Evolutionary conservation across 2,329 filamentous ascomycete genomes (phyloP).

Genomic region (Pseudogymnoascus sp.): DNA sequence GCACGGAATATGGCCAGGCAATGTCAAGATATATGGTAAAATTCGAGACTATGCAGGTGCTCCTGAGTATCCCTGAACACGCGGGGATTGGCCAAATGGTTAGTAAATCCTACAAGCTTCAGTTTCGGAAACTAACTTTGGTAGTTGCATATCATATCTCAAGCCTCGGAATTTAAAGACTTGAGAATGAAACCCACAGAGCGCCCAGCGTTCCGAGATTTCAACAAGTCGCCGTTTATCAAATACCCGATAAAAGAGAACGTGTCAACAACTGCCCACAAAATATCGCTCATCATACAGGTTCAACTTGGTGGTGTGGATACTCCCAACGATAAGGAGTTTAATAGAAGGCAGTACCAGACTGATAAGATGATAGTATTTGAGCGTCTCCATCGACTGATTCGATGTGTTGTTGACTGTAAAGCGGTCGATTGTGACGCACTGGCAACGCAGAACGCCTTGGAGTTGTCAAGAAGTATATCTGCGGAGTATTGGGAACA

Average conservation of each 20-base stretch:
- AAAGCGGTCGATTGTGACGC: slow-evolving; percentile 53
- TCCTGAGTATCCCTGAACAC: slow-evolving; percentile 53
- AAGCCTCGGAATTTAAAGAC: slow-evolving; percentile 64
- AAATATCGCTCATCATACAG: slow-evolving; percentile 71
- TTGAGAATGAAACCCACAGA: slow-evolving; percentile 63
- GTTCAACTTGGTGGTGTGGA: slow-evolving; percentile 60
- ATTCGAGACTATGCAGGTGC: slow-evolving; percentile 68
- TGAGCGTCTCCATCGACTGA: slow-evolving; percentile 57
- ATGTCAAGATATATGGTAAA: slow-evolving; percentile 79
- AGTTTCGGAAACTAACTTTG: not conserved
- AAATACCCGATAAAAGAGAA: slow-evolving; percentile 63
- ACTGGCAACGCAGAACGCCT: slow-evolving; percentile 53
- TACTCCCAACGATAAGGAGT: slow-evolving; percentile 48
- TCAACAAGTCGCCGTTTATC: slow-evolving; percentile 62
- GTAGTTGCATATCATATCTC: slow-evolving; percentile 56
- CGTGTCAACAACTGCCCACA: slow-evolving; percentile 58
- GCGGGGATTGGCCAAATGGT: slow-evolving; percentile 61
- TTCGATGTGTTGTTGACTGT: slow-evolving; percentile 70
- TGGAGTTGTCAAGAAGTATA: slow-evolving; percentile 72
- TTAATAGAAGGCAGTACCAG: slow-evolving; percentile 43
- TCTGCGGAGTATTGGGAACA: slow-evolving; percentile 69
- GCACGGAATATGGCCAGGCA: slow-evolving; percentile 64
- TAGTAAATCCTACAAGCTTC: slow-evolving; percentile 28
- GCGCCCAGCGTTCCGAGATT: slow-evolving; percentile 57
- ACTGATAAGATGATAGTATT: slow-evolving; percentile 58